phyloP scores from a whole-genome alignment of 73 alveolate species.

The Blepharisma japonicum region DNA sequence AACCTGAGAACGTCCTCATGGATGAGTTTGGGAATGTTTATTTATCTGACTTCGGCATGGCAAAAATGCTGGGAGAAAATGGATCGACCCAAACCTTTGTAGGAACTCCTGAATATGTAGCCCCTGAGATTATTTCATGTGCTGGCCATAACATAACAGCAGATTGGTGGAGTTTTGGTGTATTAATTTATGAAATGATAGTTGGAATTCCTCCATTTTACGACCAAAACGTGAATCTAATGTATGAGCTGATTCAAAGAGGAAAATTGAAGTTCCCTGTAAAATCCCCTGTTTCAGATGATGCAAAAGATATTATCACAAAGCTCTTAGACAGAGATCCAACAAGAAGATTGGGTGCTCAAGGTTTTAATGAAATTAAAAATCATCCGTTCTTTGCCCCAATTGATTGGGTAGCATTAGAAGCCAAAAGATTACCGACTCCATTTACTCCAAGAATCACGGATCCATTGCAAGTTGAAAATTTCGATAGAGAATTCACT shows the following conservation, averaged over 20 bases:
- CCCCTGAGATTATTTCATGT: conserved; percentile 91
- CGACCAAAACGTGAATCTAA: conserved; percentile 71
- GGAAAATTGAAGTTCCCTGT: conserved; percentile 83
- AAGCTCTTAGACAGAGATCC: conserved; percentile 75
- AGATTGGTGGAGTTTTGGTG: conserved; percentile 98
- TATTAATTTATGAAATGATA: conserved; percentile 83
- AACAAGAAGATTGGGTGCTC: conserved; percentile 75
- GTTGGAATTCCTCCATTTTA: conserved; percentile 96
- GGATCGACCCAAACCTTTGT: conserved; percentile 79
- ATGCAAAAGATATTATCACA: conserved; percentile 76
- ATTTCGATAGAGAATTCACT: conserved; percentile 64
- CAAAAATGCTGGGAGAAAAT: conserved; percentile 69
- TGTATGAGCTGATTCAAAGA: conserved; percentile 81
- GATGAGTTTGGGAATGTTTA: conserved; percentile 78
- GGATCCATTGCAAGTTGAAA: conserved; percentile 38
- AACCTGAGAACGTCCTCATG: conserved; percentile 91
- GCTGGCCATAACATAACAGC: conserved; percentile 87
- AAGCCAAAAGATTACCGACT: conserved; percentile 44
- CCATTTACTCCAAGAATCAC: conserved; percentile 67
- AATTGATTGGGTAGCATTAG: conserved; percentile 58
- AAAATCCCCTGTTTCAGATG: conserved; percentile 62
- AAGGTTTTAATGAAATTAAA: conserved; percentile 66
- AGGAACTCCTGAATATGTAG: conserved; percentile 96
- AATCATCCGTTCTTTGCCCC: conserved; percentile 81
- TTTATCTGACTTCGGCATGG: conserved; percentile 93